Evolutionary conservation across 1,284 basidiomycete genomes (phyloP).

Genomic region (Tilletia walkeri): DNA sequence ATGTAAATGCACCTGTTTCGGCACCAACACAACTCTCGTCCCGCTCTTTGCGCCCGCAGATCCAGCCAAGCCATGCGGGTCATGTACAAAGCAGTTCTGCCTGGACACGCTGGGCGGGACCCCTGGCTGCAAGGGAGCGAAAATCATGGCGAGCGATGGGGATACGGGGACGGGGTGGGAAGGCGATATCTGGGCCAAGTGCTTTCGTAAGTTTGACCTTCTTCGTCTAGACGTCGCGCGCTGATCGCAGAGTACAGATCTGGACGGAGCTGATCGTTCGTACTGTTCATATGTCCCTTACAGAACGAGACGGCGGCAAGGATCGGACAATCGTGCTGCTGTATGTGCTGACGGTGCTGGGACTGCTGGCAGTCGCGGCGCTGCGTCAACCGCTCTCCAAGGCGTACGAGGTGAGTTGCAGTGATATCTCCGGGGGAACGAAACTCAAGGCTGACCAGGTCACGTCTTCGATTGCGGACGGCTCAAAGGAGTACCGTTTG

Average conservation of each 20-base stretch:
- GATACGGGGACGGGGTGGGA: conserved; percentile 55
- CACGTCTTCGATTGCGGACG: not conserved
- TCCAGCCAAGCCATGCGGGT: conserved; percentile 45
- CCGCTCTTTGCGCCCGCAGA: conserved; percentile 45
- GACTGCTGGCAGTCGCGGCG: conserved; percentile 20
- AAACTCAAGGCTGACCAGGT: not conserved
- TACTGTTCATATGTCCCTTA: not conserved
- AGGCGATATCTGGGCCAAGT: conserved; percentile 55
- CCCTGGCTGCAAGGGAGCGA: conserved; percentile 50
- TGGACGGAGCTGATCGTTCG: not conserved
- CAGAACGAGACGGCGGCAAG: conserved; percentile 49
- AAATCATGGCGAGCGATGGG: conserved; percentile 43
- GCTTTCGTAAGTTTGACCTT: conserved; percentile 35
- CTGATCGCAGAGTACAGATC: not conserved
- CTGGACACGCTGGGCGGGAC: conserved; percentile 40
- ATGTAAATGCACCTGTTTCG: conserved; percentile 56
- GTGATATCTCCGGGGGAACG: not conserved
- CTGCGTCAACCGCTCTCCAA: not conserved
- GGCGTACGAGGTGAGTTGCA: conserved; percentile 6
- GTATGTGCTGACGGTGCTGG: conserved; percentile 33
- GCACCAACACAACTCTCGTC: conserved; percentile 53
- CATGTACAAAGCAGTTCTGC: conserved; percentile 55
- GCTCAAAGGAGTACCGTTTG: conserved; percentile 1
- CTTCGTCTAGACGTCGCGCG: not conserved
- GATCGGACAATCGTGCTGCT: conserved; percentile 49